A percentile compares a stretch with the other conserved stretches of the same genome.
Evolutionary conservation across 768 basidiomycete genomes (phyloP).

Genomic region (Agaricus bisporus): DNA sequence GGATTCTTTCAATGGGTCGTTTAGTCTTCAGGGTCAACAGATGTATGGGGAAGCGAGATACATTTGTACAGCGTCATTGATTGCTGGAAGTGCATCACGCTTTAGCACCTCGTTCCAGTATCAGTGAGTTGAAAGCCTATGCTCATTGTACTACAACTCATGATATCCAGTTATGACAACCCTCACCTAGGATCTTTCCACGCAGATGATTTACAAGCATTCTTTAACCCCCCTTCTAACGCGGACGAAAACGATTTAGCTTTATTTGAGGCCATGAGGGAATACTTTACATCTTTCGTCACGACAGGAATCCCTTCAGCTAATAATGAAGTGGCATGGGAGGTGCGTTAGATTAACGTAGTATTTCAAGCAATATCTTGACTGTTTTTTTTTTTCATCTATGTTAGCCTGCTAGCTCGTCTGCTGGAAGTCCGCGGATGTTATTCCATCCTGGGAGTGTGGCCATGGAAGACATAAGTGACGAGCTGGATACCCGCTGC

Average conservation of each 20-base stretch:
- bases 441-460: constrained; percentile 23
- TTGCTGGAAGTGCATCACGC: constrained; percentile 21
- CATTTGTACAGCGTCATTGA: constrained; percentile 35
- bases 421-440: constrained; percentile 22
- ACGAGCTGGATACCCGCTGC: constrained; percentile 18
- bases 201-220: constrained; percentile 29
- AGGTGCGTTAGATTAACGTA: constrained; percentile 16
- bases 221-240: constrained; percentile 23
- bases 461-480: constrained; percentile 18
- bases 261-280: constrained; percentile 31
- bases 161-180: constrained; percentile 28
- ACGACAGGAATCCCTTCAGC: constrained; percentile 25
- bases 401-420: constrained; percentile 16
- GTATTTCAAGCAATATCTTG: not conserved
- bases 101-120: constrained; percentile 24
- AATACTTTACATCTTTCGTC: constrained; percentile 35
- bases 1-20: constrained; percentile 23
- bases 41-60: constrained; percentile 41
- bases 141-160: not conserved
- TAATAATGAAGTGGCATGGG: constrained; percentile 18
- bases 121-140: constrained; percentile 22
- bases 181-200: constrained; percentile 30
- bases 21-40: constrained; percentile 34
- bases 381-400: not conserved
- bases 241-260: constrained; percentile 21